Base-by-base conservation (phyloP, 768 basidiomycete species). In the Lactifluus piperatus region DNA sequence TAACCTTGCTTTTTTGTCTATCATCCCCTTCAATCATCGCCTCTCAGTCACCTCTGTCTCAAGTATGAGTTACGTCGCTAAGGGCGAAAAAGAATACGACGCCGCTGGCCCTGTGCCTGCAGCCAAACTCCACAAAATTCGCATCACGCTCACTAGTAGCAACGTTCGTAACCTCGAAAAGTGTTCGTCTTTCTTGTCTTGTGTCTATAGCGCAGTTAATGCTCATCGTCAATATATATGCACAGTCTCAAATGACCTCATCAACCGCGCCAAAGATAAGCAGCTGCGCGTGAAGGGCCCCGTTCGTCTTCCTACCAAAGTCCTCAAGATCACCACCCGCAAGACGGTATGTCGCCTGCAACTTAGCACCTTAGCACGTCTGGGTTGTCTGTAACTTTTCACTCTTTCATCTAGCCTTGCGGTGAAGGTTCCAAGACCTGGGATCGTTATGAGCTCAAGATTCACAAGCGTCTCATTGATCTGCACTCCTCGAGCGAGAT, bases 361-460 rank as follows among this genome's bases (percentile, higher is more conserved):
- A 29, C n/a, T n/a, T n/a, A n/a, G n/a, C 4, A 10, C 16, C 24
- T 43, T n/a, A n/a, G 27, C 7, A 13, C 32, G 6, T 22, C 8
- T 18, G 8, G 9, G 14, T 4, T 34, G 54, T 55, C 37, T 26
- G 24, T 62, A 51, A 39, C 58, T 49, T 22, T 20, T 18, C 3
- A 24, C 49, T 20, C 27, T 43, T 11, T 37, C 37, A 44, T 60
- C 9, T 68, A 97, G 91, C 91, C 97, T 76, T 98, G 97, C 71
- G 97, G 97, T 91, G 97, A 98, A 77, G 97, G 97, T 81, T 97
- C 97, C 68, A 99, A 99, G 86, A 99, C 97, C 72, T 99, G 97
- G 97, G 97, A 99, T 77, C 86, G 91, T 69, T 98, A 94, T 77
- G 95, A 99, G 78, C 86, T 99, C 78, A 94, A 94, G 81, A 81